Evolutionary conservation across 2,329 filamentous ascomycete species (phyloP).

Genomic region (Fusarium goolgardi): DNA sequence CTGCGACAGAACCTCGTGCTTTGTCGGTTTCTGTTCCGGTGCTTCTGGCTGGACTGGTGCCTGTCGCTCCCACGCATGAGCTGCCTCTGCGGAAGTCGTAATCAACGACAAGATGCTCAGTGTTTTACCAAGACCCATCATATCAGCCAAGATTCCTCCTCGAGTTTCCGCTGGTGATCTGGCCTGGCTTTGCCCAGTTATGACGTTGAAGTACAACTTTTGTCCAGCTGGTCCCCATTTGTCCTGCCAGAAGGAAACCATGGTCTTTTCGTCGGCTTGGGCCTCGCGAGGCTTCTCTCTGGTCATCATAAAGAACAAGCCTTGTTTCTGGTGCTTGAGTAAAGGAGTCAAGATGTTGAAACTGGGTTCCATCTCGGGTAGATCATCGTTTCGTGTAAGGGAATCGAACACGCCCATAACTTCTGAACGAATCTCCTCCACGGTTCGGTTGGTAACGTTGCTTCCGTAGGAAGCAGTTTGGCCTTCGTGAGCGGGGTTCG

Average conservation of each 20-base stretch:
- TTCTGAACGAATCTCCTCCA: conserved; percentile 87
- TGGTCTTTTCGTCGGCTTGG: conserved; percentile 68
- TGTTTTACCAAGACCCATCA: conserved; percentile 92
- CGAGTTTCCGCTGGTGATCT: conserved; percentile 73
- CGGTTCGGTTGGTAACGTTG: conserved; percentile 66
- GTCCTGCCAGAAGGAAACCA: conserved; percentile 82
- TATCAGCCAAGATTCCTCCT: conserved; percentile 82
- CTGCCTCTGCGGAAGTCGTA: conserved; percentile 71
- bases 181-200: conserved; percentile 76
- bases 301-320: conserved; percentile 83
- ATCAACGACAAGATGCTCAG: conserved; percentile 86
- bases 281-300: conserved; percentile 76
- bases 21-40: conserved; percentile 54
- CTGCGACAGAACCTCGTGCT: conserved; percentile 46
- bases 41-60: conserved; percentile 62
- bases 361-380: conserved; percentile 78
- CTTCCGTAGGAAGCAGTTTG: conserved; percentile 44
- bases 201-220: conserved; percentile 81
- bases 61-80: conserved; percentile 69
- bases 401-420: conserved; percentile 90
- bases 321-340: conserved; percentile 90
- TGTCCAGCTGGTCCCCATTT: conserved; percentile 63
- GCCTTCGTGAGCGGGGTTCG: conserved; percentile 39
- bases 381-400: conserved; percentile 77
- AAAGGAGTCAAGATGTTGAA: conserved; percentile 72